Base-by-base conservation (phyloP, 2,329 filamentous ascomycete species). In the Fusarium tricinctum region DNA sequence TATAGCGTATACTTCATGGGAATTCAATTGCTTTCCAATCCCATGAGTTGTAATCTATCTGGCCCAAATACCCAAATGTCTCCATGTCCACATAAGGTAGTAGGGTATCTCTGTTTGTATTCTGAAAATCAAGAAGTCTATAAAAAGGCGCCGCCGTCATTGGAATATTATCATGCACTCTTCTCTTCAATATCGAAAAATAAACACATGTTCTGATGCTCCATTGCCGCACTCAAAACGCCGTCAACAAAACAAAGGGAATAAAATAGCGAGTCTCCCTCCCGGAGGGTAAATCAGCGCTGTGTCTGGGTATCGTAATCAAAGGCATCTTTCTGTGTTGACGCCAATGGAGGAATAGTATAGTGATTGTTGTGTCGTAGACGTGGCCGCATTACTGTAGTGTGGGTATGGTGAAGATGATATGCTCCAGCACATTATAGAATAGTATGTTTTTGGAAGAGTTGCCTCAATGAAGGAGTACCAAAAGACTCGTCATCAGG, bases 401-500 rank as follows among this genome's bases (percentile, higher is more conserved):
- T 58, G 45, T 58, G 48, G 45, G 28, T 56, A 44, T 58, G 52
- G 38, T 50, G 30, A 44, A 32, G n/a, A 61, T 54, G 58, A 52
- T 28, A 49, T 70, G 47, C 17, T 51, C 55, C 53, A 35, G 30
- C 47, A 60, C 23, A 53, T 79, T 76, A 87, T 66, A 89, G 76
- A 57, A 90, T 82, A 44, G 78, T 76, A 70, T 89, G 79, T 73
- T 83, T 84, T 68, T 80, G 76, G 52, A 91, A 81, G 32, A 91
- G 78, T 67, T 77, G 81, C 73, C 81, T 82, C 46, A 91, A 75
- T 3, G 86, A 81, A 52, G 82, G 80, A 46, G 82, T 86, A 73
- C 84, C 85, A 65, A 90, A 89, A 39, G 81, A 77, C 44, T 88
- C 87, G 32, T 89, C 86, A 35, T 89, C 87, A 2, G 94, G 93